phyloP scores from a whole-genome alignment of 352 stramenopile genomes.

The Pythium angustatum region DNA sequence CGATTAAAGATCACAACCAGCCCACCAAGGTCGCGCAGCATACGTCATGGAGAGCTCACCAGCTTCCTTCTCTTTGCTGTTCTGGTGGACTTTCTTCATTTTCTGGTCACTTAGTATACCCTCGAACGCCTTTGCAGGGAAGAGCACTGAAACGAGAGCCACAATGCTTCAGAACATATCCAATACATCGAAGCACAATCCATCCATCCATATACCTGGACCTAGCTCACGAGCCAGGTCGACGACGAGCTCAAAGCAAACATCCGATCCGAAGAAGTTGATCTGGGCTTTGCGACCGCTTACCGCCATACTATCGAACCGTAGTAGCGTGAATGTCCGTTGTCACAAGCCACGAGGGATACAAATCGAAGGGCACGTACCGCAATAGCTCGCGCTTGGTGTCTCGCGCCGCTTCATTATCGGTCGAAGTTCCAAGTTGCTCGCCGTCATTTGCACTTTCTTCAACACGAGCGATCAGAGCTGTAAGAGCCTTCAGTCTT shows the following conservation, averaged over 20 bases:
- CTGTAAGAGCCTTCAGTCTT: conserved; percentile 53
- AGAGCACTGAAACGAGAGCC: conserved; percentile 49
- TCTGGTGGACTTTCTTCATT: conserved; percentile 74
- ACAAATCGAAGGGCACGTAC: conserved; percentile 12
- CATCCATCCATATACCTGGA: too few relatives aligned
- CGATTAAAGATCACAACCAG: not conserved
- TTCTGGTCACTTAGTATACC: conserved; percentile 82
- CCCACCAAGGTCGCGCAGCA: too few relatives aligned
- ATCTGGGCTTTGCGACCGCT: conserved; percentile 71
- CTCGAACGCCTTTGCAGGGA: conserved; percentile 71
- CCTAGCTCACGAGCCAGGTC: conserved; percentile 63
- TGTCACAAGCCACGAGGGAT: not conserved
- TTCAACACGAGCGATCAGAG: conserved; percentile 62
- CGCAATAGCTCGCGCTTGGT: conserved; percentile 75
- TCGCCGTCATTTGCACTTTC: conserved; percentile 62
- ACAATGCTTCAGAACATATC: not conserved
- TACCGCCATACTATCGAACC: conserved; percentile 57
- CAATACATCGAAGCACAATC: too few relatives aligned
- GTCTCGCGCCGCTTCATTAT: conserved; percentile 41
- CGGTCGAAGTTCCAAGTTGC: conserved; percentile 29
- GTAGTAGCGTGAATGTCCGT: too few relatives aligned
- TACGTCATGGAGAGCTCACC: conserved; percentile 27
- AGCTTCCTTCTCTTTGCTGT: conserved; percentile 67
- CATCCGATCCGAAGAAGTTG: conserved; percentile 71
- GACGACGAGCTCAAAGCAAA: conserved; percentile 77